Percentiles rank a stretch among this genome's conserved stretches.
Conservation (phyloP, 75 land plant species). For the Azolla pinnata region DNA sequence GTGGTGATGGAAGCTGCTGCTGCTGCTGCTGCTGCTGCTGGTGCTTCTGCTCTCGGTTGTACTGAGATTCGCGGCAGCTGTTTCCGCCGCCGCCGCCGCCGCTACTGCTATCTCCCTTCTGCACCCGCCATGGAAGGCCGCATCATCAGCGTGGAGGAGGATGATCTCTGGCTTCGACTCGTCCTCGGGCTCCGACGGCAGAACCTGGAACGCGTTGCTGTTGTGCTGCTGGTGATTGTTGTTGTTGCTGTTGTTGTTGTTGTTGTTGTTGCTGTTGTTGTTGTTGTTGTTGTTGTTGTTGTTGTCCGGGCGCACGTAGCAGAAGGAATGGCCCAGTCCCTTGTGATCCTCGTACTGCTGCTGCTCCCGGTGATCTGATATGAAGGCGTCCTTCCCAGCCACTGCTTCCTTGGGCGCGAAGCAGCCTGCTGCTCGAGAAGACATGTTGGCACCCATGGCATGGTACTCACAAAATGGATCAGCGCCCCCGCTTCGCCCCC, state of each 20-base stretch:
- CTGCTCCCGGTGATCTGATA: conserved; percentile 47
- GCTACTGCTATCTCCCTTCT: no score
- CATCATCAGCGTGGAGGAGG: conserved; percentile 10
- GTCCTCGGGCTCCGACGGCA: neutral
- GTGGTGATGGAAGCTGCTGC: conserved; percentile 13
- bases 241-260: no score
- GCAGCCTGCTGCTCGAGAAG: conserved; percentile 12
- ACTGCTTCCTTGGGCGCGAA: conserved; percentile 18
- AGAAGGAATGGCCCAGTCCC: conserved; percentile 89
- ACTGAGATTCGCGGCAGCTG: neutral
- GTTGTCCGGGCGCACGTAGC: conserved; percentile 61
- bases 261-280: no score
- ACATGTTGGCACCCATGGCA: conserved; percentile 7
- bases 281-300: no score
- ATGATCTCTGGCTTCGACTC: neutral
- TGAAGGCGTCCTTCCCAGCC: conserved; percentile 22
- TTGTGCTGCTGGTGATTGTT: no score
- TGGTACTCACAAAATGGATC: no score
- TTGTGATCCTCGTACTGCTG: no score
- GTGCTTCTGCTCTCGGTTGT: no score
- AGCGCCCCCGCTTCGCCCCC: no score
- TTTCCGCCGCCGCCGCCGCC: conserved; percentile 33
- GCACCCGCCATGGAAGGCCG: neutral
- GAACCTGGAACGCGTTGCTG: no score
- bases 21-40: conserved; percentile 22